Base-by-base conservation (phyloP, 106 monocot species). In the Vanilla planifolia region DNA sequence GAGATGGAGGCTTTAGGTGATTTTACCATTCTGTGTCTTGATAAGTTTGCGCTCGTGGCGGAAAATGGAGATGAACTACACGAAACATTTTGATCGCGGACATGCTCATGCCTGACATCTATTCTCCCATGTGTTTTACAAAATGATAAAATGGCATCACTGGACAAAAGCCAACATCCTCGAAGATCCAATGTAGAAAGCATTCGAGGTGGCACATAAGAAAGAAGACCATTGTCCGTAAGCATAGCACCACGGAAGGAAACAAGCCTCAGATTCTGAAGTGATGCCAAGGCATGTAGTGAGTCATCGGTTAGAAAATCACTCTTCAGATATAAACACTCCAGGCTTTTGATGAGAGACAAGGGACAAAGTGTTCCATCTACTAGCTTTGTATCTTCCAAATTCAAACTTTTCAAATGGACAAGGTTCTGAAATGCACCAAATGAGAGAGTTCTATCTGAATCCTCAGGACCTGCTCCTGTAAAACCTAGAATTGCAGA, bases 91-190 rank as follows among this genome's bases (percentile, higher is more conserved):
- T 55, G 56, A 32, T 71, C 72, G 22, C 43, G 32, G 17, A 29
- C 26, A n/a, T 68, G 47, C 29, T 88, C 87, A 61, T 96, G 91
- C 22, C 36, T 84, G 51, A 96, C 42, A 23, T 84, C 61, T 62
- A 91, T 79, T 17, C 51, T 33, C 57, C 70, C 76, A 36, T 84
- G 66, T 2, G 21, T 65, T 60, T 29, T 69, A 69, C 79, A 67
- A 66, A 96, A 96, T 62, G 67, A 66, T 33, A 61, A 63, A 64
- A 91, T n/a, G 0, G 19, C 65, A 48, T 87, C 75, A 29, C 71
- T 43, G 4, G 71, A 75, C 72, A 91, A 79, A 55, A 96, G 84
- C 87, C 96, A 96, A 36, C 81, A 91, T 37, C 87, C 87, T 59
- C 84, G 79, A 40, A 96, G 35, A 72, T 96, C 86, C 32, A 96